Evolutionary conservation across 345 rosid genomes (phyloP).

Genomic region (Lenwebbia sp.): DNA sequence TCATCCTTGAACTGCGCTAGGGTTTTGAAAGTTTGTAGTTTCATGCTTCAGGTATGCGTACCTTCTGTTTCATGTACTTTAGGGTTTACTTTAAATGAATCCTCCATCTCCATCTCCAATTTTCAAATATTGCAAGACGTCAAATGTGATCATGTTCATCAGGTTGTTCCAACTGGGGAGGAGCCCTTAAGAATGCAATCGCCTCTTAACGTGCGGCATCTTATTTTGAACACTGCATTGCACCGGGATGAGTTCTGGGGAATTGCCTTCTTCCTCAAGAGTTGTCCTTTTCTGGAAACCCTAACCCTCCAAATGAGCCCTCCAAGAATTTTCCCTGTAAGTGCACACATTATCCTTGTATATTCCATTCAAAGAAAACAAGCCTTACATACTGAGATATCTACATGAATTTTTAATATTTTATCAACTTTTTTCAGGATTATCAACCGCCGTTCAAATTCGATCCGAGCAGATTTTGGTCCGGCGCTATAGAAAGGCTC

Average conservation of each 20-base stretch:
- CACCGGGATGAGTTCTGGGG: conserved; percentile 23
- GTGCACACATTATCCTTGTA: background rate
- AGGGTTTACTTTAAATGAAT: background rate
- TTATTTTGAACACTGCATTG: conserved; percentile 22
- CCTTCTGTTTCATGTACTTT: background rate
- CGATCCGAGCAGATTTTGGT: background rate
- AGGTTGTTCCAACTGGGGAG: conserved; percentile 14
- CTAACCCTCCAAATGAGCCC: conserved; percentile 23
- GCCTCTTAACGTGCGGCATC: conserved; percentile 9
- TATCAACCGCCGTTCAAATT: background rate
- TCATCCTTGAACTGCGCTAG: conserved; percentile 2
- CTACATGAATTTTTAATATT: background rate
- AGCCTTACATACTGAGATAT: background rate
- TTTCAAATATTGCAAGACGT: background rate
- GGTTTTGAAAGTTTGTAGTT: conserved; percentile 13
- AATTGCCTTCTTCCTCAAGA: conserved; percentile 18
- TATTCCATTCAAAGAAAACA: background rate
- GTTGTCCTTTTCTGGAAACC: conserved; percentile 17
- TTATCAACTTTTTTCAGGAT: background rate
- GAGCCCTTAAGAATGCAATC: conserved; percentile 3
- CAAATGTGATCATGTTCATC: background rate
- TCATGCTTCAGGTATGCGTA: conserved; percentile 16
- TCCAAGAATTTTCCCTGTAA: conserved; percentile 12
- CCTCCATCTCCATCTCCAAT: background rate
- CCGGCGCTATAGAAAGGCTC: background rate